Evolutionary conservation across 2,329 filamentous ascomycete genomes (phyloP).

Genomic region (Colletotrichum camelliae): DNA sequence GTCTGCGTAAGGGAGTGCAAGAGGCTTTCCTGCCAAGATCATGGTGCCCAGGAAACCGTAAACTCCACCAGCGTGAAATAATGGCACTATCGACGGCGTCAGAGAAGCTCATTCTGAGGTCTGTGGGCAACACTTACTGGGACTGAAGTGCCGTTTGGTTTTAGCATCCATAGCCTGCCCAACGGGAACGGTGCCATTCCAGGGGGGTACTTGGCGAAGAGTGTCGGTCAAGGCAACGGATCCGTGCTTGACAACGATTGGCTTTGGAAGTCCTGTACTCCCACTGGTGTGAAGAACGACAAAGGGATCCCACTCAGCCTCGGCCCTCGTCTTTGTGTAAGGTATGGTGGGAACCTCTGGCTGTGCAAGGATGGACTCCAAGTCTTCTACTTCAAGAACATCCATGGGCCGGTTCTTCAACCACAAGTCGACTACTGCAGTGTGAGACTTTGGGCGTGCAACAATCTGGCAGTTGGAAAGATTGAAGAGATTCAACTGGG

Average conservation of each 20-base stretch:
- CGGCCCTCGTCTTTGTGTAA: conserved; percentile 43
- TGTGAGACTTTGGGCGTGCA: conserved; percentile 34
- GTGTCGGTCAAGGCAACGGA: conserved; percentile 39
- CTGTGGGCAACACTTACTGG: background rate
- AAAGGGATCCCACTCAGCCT: conserved; percentile 46
- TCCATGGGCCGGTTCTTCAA: conserved; percentile 42
- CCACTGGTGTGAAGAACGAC: conserved; percentile 51
- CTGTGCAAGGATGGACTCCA: conserved; percentile 39
- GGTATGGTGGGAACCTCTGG: conserved; percentile 36
- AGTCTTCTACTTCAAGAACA: conserved; percentile 34
- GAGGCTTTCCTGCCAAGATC: conserved; percentile 32
- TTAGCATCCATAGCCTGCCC: conserved; percentile 36
- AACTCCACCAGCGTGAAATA: conserved; percentile 43
- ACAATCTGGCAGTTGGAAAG: conserved; percentile 47
- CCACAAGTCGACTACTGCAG: conserved; percentile 39
- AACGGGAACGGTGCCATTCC: conserved; percentile 20
- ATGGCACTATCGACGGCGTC: conserved; percentile 32
- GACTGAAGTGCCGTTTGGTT: background rate
- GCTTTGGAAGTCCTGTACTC: conserved; percentile 51
- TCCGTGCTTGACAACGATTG: conserved; percentile 44
- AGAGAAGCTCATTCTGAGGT: background rate
- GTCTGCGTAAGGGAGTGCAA: conserved; percentile 33
- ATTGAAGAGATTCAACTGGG: conserved; percentile 50
- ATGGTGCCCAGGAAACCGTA: conserved; percentile 26
- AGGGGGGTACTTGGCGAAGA: background rate